Evolutionary conservation across 805 yeast species (phyloP).

Genomic region (Candida piceae): DNA sequence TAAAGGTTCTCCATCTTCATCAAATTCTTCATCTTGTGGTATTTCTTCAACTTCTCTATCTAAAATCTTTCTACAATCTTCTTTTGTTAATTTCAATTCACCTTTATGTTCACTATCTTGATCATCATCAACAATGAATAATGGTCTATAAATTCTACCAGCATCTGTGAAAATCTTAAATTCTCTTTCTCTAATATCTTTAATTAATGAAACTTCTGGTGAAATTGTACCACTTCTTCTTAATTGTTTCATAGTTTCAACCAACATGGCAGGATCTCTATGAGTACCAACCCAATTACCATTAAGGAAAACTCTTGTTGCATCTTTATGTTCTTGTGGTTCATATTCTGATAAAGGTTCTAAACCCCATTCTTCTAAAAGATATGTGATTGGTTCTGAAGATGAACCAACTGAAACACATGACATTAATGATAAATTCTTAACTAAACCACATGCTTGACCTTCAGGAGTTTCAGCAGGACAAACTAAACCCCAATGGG

Average conservation of each 20-base stretch:
- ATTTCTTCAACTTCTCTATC: constrained; percentile 57
- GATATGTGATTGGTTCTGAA: constrained; percentile 89
- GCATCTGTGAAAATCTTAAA: constrained; percentile 97
- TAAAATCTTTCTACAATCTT: constrained; percentile 68
- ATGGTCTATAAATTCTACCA: constrained; percentile 95
- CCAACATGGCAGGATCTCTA: constrained; percentile 89
- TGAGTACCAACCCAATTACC: constrained; percentile 99
- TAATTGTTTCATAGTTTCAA: constrained; percentile 82
- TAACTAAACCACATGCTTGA: constrained; percentile 99
- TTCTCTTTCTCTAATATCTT: constrained; percentile 96
- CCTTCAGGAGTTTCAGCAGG: constrained; percentile 99
- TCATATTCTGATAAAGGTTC: constrained; percentile 95
- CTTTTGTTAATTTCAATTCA: constrained; percentile 79
- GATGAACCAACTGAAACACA: constrained; percentile 97
- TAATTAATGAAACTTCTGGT: constrained; percentile 92
- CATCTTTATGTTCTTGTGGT: constrained; percentile 85
- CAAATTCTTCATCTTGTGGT: constrained; percentile 40
- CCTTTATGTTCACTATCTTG: constrained; percentile 63
- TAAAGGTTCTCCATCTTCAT: constrained; percentile 40
- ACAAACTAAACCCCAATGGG: constrained; percentile 99
- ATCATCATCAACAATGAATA: constrained; percentile 89
- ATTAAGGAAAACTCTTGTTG: constrained; percentile 91
- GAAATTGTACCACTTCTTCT: constrained; percentile 94
- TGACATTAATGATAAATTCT: constrained; percentile 92
- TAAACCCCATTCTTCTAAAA: constrained; percentile 98